These are phyloP conservation scores for Cyclanthera cordifolia DNA, from an alignment of 306 rosid genomes.

Conservation along the genomic window DNA sequence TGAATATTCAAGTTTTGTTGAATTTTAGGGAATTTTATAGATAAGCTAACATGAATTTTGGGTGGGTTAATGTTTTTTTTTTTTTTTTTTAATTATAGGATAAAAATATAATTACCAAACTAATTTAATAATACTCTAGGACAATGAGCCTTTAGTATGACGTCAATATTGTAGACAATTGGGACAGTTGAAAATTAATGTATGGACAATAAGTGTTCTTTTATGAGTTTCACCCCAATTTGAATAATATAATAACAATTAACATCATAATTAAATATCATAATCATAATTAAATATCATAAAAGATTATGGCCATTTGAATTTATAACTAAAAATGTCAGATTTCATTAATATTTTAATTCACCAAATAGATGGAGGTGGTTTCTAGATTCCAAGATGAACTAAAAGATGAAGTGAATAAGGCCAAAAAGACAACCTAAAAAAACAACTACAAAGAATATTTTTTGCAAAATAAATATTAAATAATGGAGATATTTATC, in stretches of 20 bases:
- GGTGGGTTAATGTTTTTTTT: too few relatives aligned
- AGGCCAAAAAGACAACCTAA: slow-evolving; percentile 32
- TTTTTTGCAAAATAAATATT: too few relatives aligned
- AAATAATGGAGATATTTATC: too few relatives aligned
- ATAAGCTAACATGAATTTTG: too few relatives aligned
- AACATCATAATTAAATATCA: neutral
- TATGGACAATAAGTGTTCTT: neutral
- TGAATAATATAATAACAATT: neutral
- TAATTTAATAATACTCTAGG: neutral
- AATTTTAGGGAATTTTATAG: too few relatives aligned
- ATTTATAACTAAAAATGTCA: neutral
- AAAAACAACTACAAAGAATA: too few relatives aligned
- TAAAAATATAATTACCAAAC: too few relatives aligned
- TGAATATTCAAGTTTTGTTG: too few relatives aligned
- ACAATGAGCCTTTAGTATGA: neutral
- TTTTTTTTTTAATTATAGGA: too few relatives aligned
- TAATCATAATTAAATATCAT: neutral
- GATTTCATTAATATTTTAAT: neutral
- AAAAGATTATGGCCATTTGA: slow-evolving; percentile 7
- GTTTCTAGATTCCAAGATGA: slow-evolving; percentile 30
- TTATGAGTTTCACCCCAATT: neutral
- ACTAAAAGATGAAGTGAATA: slow-evolving; percentile 34
- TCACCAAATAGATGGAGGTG: neutral
- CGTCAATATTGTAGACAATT: neutral
- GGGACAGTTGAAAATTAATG: neutral